Evolutionary conservation across 495 filamentous ascomycete species (phyloP).

Genomic region (Umbilicaria muhlenbergii): DNA sequence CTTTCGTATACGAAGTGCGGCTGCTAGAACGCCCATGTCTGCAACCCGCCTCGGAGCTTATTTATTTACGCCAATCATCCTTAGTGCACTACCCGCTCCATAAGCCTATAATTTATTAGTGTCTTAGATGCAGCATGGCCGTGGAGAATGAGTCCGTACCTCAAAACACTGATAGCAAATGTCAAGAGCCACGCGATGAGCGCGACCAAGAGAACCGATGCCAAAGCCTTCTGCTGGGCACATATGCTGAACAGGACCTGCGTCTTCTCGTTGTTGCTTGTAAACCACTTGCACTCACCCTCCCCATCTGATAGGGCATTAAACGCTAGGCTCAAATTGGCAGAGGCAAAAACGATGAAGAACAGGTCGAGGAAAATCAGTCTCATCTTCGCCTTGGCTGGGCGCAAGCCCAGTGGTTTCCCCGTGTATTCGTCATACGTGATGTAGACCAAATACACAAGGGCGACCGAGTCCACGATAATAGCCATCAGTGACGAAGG

Average conservation of each 20-base stretch:
- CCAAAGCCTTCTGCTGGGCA: constrained; percentile 57
- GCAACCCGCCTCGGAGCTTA: too few relatives aligned
- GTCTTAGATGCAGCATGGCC: background rate
- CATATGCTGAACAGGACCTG: constrained; percentile 25
- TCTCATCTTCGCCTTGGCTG: constrained; percentile 66
- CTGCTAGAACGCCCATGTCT: too few relatives aligned
- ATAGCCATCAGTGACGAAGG: constrained; percentile 81
- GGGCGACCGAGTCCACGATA: constrained; percentile 72
- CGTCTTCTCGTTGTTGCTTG: constrained; percentile 20
- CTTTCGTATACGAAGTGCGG: too few relatives aligned
- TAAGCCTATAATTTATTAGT: constrained; percentile 30
- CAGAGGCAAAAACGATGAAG: constrained; percentile 92
- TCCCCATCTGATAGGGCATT: constrained; percentile 59
- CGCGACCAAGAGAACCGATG: constrained; percentile 66
- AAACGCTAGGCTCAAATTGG: constrained; percentile 81
- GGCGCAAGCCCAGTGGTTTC: constrained; percentile 78
- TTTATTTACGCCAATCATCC: too few relatives aligned
- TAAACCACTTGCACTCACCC: constrained; percentile 37
- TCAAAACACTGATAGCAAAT: constrained; percentile 76
- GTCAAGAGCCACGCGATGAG: constrained; percentile 81
- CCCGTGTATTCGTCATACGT: constrained; percentile 93
- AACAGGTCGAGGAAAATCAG: constrained; percentile 82
- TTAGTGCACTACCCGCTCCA: constrained; percentile 47
- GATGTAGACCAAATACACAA: constrained; percentile 84
- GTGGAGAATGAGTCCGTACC: constrained; percentile 29